These are phyloP conservation scores for Zygoascus bituminiphila DNA, from an alignment of 805 yeast species.

Conservation along the genomic window DNA sequence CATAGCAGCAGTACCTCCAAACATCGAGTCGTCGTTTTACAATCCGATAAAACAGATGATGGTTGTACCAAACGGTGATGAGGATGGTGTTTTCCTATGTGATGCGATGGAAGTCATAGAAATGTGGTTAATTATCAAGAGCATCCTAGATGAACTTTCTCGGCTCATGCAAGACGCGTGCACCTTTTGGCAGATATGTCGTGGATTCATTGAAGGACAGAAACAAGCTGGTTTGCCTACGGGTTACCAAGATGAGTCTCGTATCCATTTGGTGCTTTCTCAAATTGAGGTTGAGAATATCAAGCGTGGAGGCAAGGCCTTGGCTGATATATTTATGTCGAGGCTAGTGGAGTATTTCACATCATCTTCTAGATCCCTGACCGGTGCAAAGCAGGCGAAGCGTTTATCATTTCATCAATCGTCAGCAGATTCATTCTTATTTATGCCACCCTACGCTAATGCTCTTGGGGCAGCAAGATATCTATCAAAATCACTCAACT, in stretches of 20 bases:
- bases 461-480: slow-evolving; percentile 51
- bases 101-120: slow-evolving; percentile 52
- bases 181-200: slow-evolving; percentile 47
- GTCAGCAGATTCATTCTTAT: slow-evolving; percentile 35
- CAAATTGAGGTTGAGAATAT: slow-evolving; percentile 36
- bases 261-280: slow-evolving; percentile 35
- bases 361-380: slow-evolving; percentile 2
- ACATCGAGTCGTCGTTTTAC: slow-evolving; percentile 22
- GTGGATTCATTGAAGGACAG: slow-evolving; percentile 44
- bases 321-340: slow-evolving; percentile 30
- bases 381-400: neutral
- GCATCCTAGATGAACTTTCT: slow-evolving; percentile 36
- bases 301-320: slow-evolving; percentile 32
- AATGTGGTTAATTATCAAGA: slow-evolving; percentile 47
- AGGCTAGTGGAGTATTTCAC: slow-evolving; percentile 23
- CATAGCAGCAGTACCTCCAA: slow-evolving; percentile 20
- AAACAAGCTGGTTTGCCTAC: slow-evolving; percentile 36
- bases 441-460: slow-evolving; percentile 58
- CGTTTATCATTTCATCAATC: neutral
- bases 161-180: slow-evolving; percentile 35
- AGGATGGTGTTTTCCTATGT: slow-evolving; percentile 19
- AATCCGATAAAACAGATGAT: slow-evolving; percentile 9
- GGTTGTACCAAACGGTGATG: neutral
- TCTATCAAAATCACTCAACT: slow-evolving; percentile 34
- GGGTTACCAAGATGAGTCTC: slow-evolving; percentile 35